Evolutionary conservation across 2,329 filamentous ascomycete genomes (phyloP).

Genomic region (Ceratocystis smalleyi): DNA sequence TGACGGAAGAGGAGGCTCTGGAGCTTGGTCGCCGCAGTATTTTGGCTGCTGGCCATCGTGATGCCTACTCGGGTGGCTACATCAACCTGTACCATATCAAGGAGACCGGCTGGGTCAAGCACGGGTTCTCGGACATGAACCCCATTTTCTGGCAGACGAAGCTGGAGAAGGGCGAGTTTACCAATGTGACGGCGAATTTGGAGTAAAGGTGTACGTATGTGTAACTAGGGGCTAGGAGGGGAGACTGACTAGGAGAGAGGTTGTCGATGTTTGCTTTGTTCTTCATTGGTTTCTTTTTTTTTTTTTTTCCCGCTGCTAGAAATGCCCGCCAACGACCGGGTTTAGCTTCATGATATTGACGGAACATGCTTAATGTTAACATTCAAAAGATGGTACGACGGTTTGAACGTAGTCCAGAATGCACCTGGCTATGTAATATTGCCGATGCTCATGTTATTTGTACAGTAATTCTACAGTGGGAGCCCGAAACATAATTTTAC

Average conservation of each 20-base stretch:
- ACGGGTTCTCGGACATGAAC: conserved; percentile 96
- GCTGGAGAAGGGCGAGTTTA: conserved; percentile 95
- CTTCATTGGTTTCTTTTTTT: conserved; percentile 5
- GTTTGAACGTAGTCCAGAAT: background rate
- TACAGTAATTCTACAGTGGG: conserved; percentile 18
- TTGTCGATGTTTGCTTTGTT: conserved; percentile 5
- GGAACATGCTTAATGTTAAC: conserved; percentile 14
- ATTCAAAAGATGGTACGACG: background rate
- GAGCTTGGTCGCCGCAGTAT: conserved; percentile 86
- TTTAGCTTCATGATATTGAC: conserved; percentile 14
- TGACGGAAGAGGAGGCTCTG: conserved; percentile 74
- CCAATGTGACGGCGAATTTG: conserved; percentile 72
- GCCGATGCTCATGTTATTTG: conserved; percentile 5
- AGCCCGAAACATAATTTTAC: background rate
- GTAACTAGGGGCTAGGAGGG: background rate
- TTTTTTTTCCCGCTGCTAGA: conserved; percentile 1
- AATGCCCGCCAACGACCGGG: conserved; percentile 12
- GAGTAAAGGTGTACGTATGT: conserved; percentile 27
- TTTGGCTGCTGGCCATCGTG: conserved; percentile 85
- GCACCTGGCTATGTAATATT: background rate
- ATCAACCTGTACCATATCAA: conserved; percentile 99
- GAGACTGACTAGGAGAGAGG: background rate
- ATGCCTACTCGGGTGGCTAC: conserved; percentile 96
- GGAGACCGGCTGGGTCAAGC: conserved; percentile 97
- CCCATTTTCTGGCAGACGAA: conserved; percentile 99